Conservation (phyloP, 768 basidiomycete species). For the Tricholoma furcatifolium region DNA sequence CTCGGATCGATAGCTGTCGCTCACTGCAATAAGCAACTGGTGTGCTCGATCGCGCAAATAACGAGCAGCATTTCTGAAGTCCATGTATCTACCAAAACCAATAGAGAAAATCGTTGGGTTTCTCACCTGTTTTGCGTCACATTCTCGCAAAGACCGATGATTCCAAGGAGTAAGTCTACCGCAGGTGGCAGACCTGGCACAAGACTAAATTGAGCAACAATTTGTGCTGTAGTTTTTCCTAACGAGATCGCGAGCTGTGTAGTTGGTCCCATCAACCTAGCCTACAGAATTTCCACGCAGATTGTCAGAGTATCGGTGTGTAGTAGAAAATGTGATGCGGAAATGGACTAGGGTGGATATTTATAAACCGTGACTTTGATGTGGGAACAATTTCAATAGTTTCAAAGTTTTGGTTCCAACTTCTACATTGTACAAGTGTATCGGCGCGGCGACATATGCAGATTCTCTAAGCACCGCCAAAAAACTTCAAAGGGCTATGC, state of each 20-base stretch:
- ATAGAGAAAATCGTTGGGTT: background rate
- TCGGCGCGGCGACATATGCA: no score
- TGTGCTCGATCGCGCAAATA: constrained; percentile 49
- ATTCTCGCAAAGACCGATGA: constrained; percentile 46
- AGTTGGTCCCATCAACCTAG: constrained; percentile 6
- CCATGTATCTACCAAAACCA: constrained; percentile 1
- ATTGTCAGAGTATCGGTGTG: no score
- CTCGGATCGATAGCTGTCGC: constrained; percentile 28
- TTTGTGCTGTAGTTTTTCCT: constrained; percentile 40
- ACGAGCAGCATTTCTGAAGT: constrained; percentile 36
- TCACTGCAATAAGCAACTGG: constrained; percentile 37
- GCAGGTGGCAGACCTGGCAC: constrained; percentile 46
- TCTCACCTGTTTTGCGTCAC: constrained; percentile 47
- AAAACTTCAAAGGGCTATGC: constrained; percentile 18
- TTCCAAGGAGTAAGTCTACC: constrained; percentile 38
- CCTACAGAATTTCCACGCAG: no score
- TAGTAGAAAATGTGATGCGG: background rate
- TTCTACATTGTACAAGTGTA: no score
- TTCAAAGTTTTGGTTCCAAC: background rate
- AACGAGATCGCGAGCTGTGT: constrained; percentile 20
- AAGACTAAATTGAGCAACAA: constrained; percentile 45
- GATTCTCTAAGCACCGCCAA: background rate
- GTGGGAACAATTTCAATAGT: no score
- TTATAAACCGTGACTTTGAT: no score
- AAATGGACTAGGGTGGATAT: no score